Base-by-base conservation (phyloP, 2,329 filamentous ascomycete species). In the Colletotrichum sansevieriae region DNA sequence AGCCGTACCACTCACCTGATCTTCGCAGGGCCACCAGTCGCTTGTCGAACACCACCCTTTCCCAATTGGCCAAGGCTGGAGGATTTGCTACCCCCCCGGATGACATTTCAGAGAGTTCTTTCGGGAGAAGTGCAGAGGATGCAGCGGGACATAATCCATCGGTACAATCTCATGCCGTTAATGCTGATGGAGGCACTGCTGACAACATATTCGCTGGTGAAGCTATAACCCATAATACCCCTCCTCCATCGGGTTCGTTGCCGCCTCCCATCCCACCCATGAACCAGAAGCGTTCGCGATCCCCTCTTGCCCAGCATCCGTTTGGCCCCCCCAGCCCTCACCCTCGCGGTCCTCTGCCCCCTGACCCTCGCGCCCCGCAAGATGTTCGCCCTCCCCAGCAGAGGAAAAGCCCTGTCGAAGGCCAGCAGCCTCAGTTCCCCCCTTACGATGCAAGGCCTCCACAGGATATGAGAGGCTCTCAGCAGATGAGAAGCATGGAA, bases 1-100 rank as follows among this genome's bases (percentile, higher is more conserved):
- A 88, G 70, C 92, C 92, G 0, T 89, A 92, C 73, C 89, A 93
- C 66, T 91, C 93, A 35, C 88, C 92, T 13, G 93, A 96, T 76
- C 84, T 95, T 74, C 91, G 92, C 71, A 90, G 90, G 71, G 93
- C 92, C 59, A 96, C 94, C 73, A 94, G 91, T 73, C 91, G 94
- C 22, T 90, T 98, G 77, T 97, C 96, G 29, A 88, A 86, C 73
- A 90, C 90, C 1, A 98, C 95, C 1, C 84, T 98, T 52, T 87
- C 90, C 51, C 94, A 98, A 76, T 85, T 98, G 76, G 89, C 89
- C 37, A 91, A 91, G 72, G 92, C 91, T 52, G 88, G 88, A 62
- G 87, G 86, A 22, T 78, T 88, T 56, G 76, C 82, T 54, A 76
- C 87, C 61, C 76, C 82, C 51, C 76, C 76, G 9, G 76, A 80